phyloP scores from a whole-genome alignment of 2,329 filamentous ascomycete genomes.

The Clathrospora elynae region DNA sequence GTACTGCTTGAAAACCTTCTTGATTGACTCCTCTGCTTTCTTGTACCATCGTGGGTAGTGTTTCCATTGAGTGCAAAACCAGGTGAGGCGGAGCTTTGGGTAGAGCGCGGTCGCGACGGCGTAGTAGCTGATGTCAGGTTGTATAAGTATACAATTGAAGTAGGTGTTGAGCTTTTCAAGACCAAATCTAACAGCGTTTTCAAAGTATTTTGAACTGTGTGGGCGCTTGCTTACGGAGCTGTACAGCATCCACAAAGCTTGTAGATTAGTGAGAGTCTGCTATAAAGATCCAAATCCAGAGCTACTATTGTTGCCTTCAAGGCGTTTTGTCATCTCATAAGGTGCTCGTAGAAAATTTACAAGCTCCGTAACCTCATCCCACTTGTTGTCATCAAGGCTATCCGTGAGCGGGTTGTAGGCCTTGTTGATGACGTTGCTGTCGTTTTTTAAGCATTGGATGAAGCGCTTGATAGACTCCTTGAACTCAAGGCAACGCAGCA shows the following conservation, averaged over 20 bases:
- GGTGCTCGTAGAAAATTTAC: slow-evolving; percentile 4
- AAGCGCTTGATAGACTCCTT: slow-evolving; percentile 9
- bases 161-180: slow-evolving; percentile 14
- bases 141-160: slow-evolving; percentile 8
- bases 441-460: neutral
- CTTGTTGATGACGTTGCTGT: neutral
- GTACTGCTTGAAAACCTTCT: slow-evolving; percentile 4
- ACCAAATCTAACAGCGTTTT: slow-evolving; percentile 3
- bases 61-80: slow-evolving; percentile 9
- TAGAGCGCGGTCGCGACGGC: slow-evolving; percentile 10
- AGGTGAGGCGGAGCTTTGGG: slow-evolving; percentile 7
- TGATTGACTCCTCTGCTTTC: slow-evolving; percentile 5
- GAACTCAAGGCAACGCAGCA: slow-evolving; percentile 12
- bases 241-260: slow-evolving; percentile 5
- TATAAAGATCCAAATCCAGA: slow-evolving; percentile 11
- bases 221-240: neutral
- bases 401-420: slow-evolving; percentile 7
- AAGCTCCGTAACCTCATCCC: slow-evolving; percentile 8
- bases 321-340: slow-evolving; percentile 6
- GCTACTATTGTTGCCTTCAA: slow-evolving; percentile 10
- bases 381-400: slow-evolving; percentile 7
- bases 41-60: slow-evolving; percentile 1
- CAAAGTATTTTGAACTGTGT: neutral
- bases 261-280: slow-evolving; percentile 12
- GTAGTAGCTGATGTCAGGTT: slow-evolving; percentile 3